Conservation (phyloP, 2,329 filamentous ascomycete species). For the Ceratocystis cacaofunesta region DNA sequence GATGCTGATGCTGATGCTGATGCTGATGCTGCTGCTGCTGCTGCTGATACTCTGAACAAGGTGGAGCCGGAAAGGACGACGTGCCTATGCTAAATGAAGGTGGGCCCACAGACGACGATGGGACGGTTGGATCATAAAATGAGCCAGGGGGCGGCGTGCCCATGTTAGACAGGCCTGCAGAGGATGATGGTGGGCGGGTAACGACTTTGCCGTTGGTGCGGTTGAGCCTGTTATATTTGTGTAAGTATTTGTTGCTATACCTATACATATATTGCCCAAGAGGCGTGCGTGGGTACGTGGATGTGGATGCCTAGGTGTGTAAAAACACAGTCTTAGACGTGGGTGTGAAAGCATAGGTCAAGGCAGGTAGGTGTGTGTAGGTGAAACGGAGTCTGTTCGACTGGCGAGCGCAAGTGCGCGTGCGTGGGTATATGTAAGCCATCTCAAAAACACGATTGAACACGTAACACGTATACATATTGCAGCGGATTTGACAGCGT, state of each 20-base stretch:
- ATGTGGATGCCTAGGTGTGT: not conserved
- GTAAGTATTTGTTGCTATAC: not conserved
- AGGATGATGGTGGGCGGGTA: slow-evolving; percentile 9
- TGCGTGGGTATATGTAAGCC: slow-evolving; percentile 6
- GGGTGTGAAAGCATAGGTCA: not conserved
- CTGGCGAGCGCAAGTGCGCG: not conserved
- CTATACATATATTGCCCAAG: not conserved
- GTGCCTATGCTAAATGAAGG: not conserved
- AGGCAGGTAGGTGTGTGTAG: not conserved
- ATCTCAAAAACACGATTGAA: slow-evolving; percentile 1
- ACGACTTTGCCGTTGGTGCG: slow-evolving; percentile 14
- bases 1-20: not conserved
- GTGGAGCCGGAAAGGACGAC: not conserved
- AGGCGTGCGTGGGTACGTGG: not conserved
- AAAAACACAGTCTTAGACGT: not conserved
- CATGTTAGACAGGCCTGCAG: not conserved
- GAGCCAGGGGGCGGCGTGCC: not conserved
- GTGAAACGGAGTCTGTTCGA: too few relatives aligned
- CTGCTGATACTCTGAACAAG: not conserved
- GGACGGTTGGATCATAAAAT: not conserved
- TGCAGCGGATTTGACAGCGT: not conserved
- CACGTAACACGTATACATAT: not conserved
- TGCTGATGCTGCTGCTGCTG: not conserved
- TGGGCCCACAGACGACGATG: not conserved
- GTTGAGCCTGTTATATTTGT: slow-evolving; percentile 8